Evolutionary conservation across 257 asterid species (phyloP).

Genomic region (Orobanche coerulescens): DNA sequence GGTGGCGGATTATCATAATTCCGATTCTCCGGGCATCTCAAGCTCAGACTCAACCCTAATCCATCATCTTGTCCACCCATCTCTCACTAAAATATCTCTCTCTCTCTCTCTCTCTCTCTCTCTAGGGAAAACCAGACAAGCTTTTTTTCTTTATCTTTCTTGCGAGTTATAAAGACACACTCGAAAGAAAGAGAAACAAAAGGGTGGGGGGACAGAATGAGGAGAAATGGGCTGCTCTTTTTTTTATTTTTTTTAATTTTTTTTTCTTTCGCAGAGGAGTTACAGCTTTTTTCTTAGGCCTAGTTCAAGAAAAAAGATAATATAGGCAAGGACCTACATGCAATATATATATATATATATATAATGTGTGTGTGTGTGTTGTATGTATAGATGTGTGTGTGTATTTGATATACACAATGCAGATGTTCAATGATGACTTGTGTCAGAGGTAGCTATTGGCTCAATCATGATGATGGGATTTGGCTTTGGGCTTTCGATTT

Average conservation of each 20-base stretch:
- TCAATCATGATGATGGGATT: conserved; percentile 80
- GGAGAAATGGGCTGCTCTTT: conserved; percentile 55
- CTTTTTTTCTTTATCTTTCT: not conserved
- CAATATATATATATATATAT: not conserved
- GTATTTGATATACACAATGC: conserved; percentile 29
- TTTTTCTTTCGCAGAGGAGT: conserved; percentile 37
- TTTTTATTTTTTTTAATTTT: not conserved
- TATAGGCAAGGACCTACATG: conserved; percentile 36
- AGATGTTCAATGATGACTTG: conserved; percentile 85
- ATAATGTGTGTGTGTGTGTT: not conserved
- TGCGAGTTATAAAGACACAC: conserved; percentile 8
- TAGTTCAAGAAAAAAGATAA: conserved; percentile 32
- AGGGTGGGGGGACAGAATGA: conserved; percentile 69
- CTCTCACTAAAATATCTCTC: not conserved
- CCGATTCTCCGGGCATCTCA: conserved; percentile 35
- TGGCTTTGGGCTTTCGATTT: conserved; percentile 34
- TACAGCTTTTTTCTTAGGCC: conserved; percentile 46
- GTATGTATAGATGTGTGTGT: not conserved
- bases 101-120: conserved; percentile 16
- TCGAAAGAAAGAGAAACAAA: conserved; percentile 10
- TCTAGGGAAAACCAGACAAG: not conserved
- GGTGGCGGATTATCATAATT: conserved; percentile 17
- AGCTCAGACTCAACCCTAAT: conserved; percentile 58
- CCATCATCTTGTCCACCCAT: conserved; percentile 61
- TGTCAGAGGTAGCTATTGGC: conserved; percentile 73